Conservation (phyloP, 768 basidiomycete species). For the Mrakia gelida region DNA sequence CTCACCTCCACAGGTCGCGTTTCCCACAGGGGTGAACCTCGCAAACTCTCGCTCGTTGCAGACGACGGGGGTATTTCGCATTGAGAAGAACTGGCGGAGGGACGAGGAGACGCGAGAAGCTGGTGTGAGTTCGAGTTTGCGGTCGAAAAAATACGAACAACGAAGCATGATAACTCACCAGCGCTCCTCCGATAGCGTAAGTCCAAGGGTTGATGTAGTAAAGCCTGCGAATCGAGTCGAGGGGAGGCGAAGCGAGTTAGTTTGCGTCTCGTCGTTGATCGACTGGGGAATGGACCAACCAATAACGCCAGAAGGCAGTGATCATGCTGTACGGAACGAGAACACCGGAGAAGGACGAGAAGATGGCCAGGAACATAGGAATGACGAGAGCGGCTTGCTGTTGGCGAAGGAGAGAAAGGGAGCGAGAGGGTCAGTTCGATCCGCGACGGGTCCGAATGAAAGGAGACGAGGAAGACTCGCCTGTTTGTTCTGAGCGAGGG, state of each 20-base stretch:
- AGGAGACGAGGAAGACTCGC: too few relatives aligned
- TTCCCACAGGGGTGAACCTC: conserved; percentile 64
- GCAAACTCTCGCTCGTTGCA: conserved; percentile 38
- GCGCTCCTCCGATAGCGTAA: conserved; percentile 40
- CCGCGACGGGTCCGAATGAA: not conserved
- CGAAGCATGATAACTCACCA: not conserved
- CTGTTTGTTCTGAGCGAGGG: not conserved
- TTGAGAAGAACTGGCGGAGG: conserved; percentile 30
- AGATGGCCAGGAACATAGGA: conserved; percentile 31
- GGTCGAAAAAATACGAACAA: not conserved
- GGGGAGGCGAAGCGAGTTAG: not conserved
- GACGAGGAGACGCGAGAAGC: not conserved
- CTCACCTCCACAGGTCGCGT: conserved; percentile 57
- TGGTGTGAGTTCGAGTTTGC: too few relatives aligned
- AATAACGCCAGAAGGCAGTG: not conserved
- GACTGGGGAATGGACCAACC: not conserved
- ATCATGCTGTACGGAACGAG: conserved; percentile 25
- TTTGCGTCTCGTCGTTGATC: not conserved
- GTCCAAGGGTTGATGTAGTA: conserved; percentile 40
- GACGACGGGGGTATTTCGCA: conserved; percentile 40
- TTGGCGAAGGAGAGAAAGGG: not conserved
- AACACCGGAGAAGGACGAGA: conserved; percentile 33
- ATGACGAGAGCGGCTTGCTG: conserved; percentile 29
- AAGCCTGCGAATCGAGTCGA: conserved; percentile 32
- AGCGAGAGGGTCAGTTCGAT: not conserved